phyloP scores from a whole-genome alignment of 1,139 yeast species.

The Candida sp. region DNA sequence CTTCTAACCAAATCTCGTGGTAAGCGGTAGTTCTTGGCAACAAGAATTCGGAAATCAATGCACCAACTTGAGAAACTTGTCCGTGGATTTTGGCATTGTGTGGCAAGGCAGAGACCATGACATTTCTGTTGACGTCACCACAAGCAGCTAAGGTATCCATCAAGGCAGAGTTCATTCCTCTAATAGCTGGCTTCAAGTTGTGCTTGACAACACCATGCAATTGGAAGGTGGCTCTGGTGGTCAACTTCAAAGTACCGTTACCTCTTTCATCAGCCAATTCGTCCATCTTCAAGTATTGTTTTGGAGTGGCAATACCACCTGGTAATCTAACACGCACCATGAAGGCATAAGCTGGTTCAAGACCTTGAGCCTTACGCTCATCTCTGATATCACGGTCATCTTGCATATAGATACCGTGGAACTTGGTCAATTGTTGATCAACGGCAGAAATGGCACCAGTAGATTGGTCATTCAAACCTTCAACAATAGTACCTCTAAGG shows the following conservation, averaged over 20 bases:
- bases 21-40: slow-evolving; percentile 96
- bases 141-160: slow-evolving; percentile 98
- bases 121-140: slow-evolving; percentile 98
- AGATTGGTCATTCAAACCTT: slow-evolving; percentile 78
- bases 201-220: slow-evolving; percentile 94
- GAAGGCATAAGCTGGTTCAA: slow-evolving; percentile 94
- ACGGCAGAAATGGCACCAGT: slow-evolving; percentile 95
- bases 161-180: slow-evolving; percentile 90
- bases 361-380: slow-evolving; percentile 87
- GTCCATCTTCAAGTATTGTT: slow-evolving; percentile 88
- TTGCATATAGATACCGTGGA: slow-evolving; percentile 99
- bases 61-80: slow-evolving; percentile 70
- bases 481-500: slow-evolving; percentile 93
- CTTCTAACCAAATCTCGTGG: slow-evolving; percentile 96
- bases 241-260: slow-evolving; percentile 91
- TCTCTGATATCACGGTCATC: slow-evolving; percentile 98
- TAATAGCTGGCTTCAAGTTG: slow-evolving; percentile 86
- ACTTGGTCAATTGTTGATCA: slow-evolving; percentile 94
- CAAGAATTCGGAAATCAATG: slow-evolving; percentile 76
- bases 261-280: slow-evolving; percentile 84
- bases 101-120: slow-evolving; percentile 90
- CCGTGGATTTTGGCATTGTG: slow-evolving; percentile 80
- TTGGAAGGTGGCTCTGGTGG: slow-evolving; percentile 98
- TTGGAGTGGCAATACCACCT: slow-evolving; percentile 89
- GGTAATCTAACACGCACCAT: slow-evolving; percentile 98